phyloP scores from a whole-genome alignment of 2,329 filamentous ascomycete genomes.

The Macrophomina pseudophaseolina region DNA sequence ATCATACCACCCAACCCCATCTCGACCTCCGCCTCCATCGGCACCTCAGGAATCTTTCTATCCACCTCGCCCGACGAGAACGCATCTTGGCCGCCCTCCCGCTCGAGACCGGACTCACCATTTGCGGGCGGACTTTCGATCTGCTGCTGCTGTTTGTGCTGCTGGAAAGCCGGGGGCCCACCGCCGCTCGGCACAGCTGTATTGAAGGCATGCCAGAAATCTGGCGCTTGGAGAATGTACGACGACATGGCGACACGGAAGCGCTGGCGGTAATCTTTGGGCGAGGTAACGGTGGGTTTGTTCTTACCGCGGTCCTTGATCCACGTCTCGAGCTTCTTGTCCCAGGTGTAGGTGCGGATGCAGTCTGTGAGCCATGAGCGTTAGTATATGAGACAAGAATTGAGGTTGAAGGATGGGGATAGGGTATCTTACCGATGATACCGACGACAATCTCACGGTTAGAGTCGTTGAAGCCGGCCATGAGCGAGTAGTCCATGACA shows the following conservation, averaged over 20 bases:
- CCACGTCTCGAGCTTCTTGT: constrained; percentile 99
- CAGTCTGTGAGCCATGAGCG: constrained; percentile 63
- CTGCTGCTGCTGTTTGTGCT: not conserved
- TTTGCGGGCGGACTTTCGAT: not conserved
- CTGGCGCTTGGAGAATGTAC: constrained; percentile 77
- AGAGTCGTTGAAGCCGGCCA: constrained; percentile 94
- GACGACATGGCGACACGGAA: constrained; percentile 97
- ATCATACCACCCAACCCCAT: constrained; percentile 9
- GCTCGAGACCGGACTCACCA: not conserved
- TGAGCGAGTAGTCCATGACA: constrained; percentile 98
- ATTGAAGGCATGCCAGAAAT: constrained; percentile 74
- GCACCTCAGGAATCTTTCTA: not conserved
- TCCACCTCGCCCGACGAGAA: not conserved
- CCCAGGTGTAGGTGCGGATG: constrained; percentile 98
- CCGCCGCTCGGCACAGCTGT: not conserved
- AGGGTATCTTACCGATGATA: constrained; percentile 67
- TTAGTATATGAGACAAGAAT: not conserved
- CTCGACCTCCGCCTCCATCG: not conserved
- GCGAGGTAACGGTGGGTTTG: constrained; percentile 92
- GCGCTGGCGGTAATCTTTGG: constrained; percentile 94
- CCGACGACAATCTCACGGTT: constrained; percentile 92
- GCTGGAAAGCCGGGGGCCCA: not conserved
- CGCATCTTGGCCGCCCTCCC: not conserved
- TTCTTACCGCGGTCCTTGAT: constrained; percentile 95
- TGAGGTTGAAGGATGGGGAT: not conserved